Conservation (phyloP, 352 stramenopile genomes). For the Phytophthora pinifolia region DNA sequence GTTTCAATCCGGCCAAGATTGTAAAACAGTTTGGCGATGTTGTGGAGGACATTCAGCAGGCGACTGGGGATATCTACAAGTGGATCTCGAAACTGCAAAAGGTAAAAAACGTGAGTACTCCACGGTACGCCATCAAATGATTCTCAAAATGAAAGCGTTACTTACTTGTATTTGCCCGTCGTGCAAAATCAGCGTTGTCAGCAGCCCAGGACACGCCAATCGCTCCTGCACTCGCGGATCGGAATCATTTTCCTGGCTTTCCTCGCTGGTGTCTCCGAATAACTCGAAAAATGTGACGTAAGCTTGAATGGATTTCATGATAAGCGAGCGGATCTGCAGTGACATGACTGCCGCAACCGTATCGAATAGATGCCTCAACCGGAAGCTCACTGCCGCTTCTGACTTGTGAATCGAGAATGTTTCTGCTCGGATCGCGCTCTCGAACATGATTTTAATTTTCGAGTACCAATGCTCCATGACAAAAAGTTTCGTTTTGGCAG, state of each 20-base stretch:
- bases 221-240: neutral
- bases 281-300: constrained; percentile 73
- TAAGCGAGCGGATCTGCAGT: constrained; percentile 62
- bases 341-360: constrained; percentile 72
- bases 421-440: constrained; percentile 32
- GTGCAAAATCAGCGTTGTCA: constrained; percentile 24
- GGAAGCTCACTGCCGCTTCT: constrained; percentile 21
- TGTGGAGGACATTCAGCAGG: constrained; percentile 68
- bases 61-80: constrained; percentile 58
- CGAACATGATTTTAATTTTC: constrained; percentile 46
- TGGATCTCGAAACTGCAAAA: constrained; percentile 45
- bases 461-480: constrained; percentile 71
- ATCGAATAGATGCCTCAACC: constrained; percentile 58
- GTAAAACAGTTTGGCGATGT: constrained; percentile 63
- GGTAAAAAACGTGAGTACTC: too few relatives aligned
- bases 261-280: constrained; percentile 32
- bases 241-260: constrained; percentile 4
- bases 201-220: constrained; percentile 8
- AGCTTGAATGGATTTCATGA: constrained; percentile 60
- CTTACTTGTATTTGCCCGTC: constrained; percentile 30
- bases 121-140: too few relatives aligned
- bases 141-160: too few relatives aligned
- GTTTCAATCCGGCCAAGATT: constrained; percentile 67
- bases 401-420: constrained; percentile 29
- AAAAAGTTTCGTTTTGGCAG: constrained; percentile 35